Evolutionary conservation across 2,329 filamentous ascomycete genomes (phyloP), one percentile per base, ranked within the genome.

Genomic region (Colletotrichum salicis): DNA sequence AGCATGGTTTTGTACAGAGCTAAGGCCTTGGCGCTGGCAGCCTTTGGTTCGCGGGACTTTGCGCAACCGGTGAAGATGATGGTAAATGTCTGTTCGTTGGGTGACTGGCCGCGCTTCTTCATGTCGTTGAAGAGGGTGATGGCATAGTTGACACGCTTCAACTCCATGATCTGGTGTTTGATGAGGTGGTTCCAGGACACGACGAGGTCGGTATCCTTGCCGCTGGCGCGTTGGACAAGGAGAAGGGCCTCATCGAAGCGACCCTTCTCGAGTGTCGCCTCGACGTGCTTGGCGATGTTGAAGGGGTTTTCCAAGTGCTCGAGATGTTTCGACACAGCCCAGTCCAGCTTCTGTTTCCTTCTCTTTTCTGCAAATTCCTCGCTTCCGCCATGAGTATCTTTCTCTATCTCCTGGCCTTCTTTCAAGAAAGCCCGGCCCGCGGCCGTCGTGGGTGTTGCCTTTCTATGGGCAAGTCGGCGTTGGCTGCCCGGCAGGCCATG

Each of bases 81-180:
- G 22, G 94, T 96, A 79, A 93, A 98, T 0, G 96, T 98, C 76
- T 92, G 89, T 4, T 90, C 88, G 79, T 95, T 96, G 1, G 96
- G 96, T 31, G 88, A 86, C 77, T 97, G 93, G 5, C 87, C 92
- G 73, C 95, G 89, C 84, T 98, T 98, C 84, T 98, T 99, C 96
- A 99, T 98, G 93, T 94, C 96, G 80, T 98, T 97, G 84, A 91
- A 98, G n/a, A 94, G 85, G 82, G 93, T 95, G 69, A 97, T 82
- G 22, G 93, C 95, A 24, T 85, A 83, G 71, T 87, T 86, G 41
- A 94, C 81, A 63, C 87, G 86, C 51, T 70, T 71, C 54, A 89
- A 85, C 29, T 90, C 84, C 54, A 87, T 82, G 80, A 98, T 83
- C 73, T 90, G 85, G 80, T 94, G 90, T 69, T 92, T 88, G 68